These are phyloP conservation scores for Neodidymelliopsis sp. DNA, from an alignment of 2,329 filamentous ascomycete species.

Conservation along the genomic window DNA sequence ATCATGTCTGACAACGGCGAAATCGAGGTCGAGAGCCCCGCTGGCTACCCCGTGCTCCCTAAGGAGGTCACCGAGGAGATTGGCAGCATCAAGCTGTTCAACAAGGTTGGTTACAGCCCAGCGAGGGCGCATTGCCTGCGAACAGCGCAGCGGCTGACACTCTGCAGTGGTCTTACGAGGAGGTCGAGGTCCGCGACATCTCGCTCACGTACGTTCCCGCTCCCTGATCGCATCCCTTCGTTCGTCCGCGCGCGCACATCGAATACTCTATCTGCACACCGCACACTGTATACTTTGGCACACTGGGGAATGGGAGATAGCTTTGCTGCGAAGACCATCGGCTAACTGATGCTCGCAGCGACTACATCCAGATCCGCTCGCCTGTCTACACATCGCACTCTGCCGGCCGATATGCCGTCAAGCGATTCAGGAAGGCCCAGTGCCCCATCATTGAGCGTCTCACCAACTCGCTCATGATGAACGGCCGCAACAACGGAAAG, in stretches of 20 bases:
- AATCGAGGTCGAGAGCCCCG: slow-evolving; percentile 85
- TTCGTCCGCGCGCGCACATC: slow-evolving; percentile 19
- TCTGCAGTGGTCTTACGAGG: slow-evolving; percentile 83
- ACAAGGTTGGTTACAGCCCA: slow-evolving; percentile 63
- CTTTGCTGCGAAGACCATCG: slow-evolving; percentile 25
- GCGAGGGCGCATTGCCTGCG: slow-evolving; percentile 17
- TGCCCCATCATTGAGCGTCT: slow-evolving; percentile 99
- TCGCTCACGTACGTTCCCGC: slow-evolving; percentile 87
- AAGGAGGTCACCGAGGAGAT: slow-evolving; percentile 91
- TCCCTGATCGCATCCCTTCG: slow-evolving; percentile 17
- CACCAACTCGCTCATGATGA: slow-evolving; percentile 99
- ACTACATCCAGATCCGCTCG: slow-evolving; percentile 99
- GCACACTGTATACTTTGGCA: slow-evolving; percentile 23
- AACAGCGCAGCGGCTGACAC: slow-evolving; percentile 22
- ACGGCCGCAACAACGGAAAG: slow-evolving; percentile 99
- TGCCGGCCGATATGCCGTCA: slow-evolving; percentile 96
- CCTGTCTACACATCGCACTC: slow-evolving; percentile 99
- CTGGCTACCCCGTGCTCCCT: slow-evolving; percentile 81
- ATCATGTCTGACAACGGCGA: slow-evolving; percentile 89
- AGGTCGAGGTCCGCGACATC: slow-evolving; percentile 99
- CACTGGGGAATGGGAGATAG: slow-evolving; percentile 27
- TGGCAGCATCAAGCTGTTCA: slow-evolving; percentile 95
- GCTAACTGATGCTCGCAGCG: slow-evolving; percentile 66
- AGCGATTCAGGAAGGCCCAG: slow-evolving; percentile 99
- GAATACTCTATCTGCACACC: slow-evolving; percentile 11